Evolutionary conservation across 202 grass and related monocot species (phyloP).

Genomic region (Setaria viridis): DNA sequence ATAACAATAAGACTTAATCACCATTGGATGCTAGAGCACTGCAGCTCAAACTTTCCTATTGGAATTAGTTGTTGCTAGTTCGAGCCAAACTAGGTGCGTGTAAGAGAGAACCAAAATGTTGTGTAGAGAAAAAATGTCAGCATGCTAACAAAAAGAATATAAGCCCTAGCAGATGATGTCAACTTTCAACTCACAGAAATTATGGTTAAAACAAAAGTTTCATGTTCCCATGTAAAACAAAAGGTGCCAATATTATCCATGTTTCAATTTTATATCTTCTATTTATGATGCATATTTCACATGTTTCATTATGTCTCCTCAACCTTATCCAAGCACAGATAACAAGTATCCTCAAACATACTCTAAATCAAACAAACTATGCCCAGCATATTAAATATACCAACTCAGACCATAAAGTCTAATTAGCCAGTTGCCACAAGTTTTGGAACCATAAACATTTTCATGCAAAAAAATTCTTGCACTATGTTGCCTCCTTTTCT

Average conservation of each 20-base stretch:
- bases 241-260: neutral
- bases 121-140: neutral
- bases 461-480: neutral
- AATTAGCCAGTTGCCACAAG: neutral
- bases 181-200: conserved; percentile 9
- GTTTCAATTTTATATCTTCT: conserved; percentile 23
- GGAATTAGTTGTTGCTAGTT: neutral
- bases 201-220: neutral
- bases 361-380: neutral
- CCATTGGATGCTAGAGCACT: neutral
- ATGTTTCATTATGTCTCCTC: neutral
- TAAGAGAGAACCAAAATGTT: neutral
- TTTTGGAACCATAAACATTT: neutral
- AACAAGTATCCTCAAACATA: conserved; percentile 15
- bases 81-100: neutral
- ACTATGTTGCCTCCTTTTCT: neutral
- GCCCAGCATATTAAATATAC: neutral
- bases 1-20: neutral
- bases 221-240: neutral
- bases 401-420: no score
- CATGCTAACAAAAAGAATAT: conserved; percentile 30
- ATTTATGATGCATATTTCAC: neutral
- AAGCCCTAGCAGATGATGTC: conserved; percentile 9
- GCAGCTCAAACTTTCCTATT: neutral
- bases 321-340: neutral